These are phyloP conservation scores for Ophiostoma triangulosporum DNA, from an alignment of 2,329 filamentous ascomycete species.

Conservation along the genomic window DNA sequence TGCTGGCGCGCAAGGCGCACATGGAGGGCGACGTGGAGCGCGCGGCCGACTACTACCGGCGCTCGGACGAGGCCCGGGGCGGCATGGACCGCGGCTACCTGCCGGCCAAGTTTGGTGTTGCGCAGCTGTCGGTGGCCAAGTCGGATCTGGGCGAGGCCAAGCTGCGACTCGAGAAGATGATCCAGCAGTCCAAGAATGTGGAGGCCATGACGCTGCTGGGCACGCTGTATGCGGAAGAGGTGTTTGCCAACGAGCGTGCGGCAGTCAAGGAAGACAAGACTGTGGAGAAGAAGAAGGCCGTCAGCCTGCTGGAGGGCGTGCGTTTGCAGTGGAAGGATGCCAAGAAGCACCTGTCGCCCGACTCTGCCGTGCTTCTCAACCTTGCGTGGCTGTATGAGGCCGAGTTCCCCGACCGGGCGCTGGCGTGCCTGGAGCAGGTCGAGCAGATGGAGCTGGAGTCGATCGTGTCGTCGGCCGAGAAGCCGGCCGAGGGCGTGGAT, in stretches of 20 bases:
- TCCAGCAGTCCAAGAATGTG: slow-evolving; percentile 67
- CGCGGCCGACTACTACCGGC: slow-evolving; percentile 75
- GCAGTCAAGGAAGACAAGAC: slow-evolving; percentile 77
- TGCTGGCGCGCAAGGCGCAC: slow-evolving; percentile 84
- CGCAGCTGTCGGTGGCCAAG: slow-evolving; percentile 75
- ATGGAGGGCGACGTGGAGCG: slow-evolving; percentile 60
- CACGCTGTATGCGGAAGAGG: slow-evolving; percentile 85
- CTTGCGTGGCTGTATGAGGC: slow-evolving; percentile 81
- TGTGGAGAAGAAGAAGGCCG: slow-evolving; percentile 73
- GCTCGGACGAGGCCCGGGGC: slow-evolving; percentile 82
- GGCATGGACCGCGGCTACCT: slow-evolving; percentile 83
- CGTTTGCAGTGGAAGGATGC: slow-evolving; percentile 84
- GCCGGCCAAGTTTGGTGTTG: slow-evolving; percentile 86
- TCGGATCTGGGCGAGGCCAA: slow-evolving; percentile 85
- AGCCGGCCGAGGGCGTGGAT: slow-evolving; percentile 46
- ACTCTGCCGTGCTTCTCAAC: slow-evolving; percentile 81
- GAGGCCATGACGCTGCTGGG: slow-evolving; percentile 90
- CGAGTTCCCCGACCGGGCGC: slow-evolving; percentile 75
- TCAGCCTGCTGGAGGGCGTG: slow-evolving; percentile 70
- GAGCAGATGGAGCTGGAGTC: slow-evolving; percentile 80
- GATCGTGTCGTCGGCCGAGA: slow-evolving; percentile 43
- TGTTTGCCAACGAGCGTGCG: slow-evolving; percentile 59
- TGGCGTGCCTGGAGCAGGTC: slow-evolving; percentile 83
- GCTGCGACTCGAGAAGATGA: slow-evolving; percentile 84
- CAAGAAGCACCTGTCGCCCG: slow-evolving; percentile 68